These are phyloP conservation scores for Rhynchosporium secalis DNA, from an alignment of 2,329 filamentous ascomycete genomes.

Conservation along the genomic window DNA sequence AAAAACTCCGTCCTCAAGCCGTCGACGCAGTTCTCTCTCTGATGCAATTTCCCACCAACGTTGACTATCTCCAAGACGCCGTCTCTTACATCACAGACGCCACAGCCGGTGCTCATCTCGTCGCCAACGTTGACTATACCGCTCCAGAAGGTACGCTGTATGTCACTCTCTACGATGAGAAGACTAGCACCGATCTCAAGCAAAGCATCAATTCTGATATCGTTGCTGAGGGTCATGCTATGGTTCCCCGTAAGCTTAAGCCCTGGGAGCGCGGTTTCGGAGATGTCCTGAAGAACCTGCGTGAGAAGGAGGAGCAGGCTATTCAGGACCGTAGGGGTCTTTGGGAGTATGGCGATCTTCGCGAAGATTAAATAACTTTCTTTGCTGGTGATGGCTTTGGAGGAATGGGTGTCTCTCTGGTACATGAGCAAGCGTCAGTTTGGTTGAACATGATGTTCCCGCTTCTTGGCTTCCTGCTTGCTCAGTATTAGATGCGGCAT, in stretches of 20 bases:
- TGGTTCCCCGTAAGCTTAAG: constrained; percentile 91
- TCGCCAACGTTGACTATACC: constrained; percentile 87
- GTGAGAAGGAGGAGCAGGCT: constrained; percentile 72
- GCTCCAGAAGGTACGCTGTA: constrained; percentile 81
- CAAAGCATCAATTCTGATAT: constrained; percentile 91
- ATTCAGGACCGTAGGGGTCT: constrained; percentile 81
- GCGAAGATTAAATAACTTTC: constrained; percentile 65
- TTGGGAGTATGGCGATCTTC: constrained; percentile 98
- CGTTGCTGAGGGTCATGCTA: constrained; percentile 77
- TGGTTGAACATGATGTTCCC: constrained; percentile 7
- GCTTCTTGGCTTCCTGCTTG: not conserved
- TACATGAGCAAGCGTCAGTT: not conserved
- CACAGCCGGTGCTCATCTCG: constrained; percentile 74
- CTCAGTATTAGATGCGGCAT: not conserved
- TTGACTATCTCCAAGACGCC: constrained; percentile 82
- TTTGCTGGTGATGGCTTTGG: not conserved
- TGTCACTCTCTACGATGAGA: constrained; percentile 84
- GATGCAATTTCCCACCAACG: constrained; percentile 78
- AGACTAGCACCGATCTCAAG: constrained; percentile 60
- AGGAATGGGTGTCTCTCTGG: not conserved
- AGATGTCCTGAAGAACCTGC: constrained; percentile 70
- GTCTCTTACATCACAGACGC: constrained; percentile 73
- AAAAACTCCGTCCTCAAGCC: constrained; percentile 85
- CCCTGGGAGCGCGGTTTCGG: constrained; percentile 80
- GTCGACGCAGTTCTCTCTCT: constrained; percentile 84